These are phyloP conservation scores for Anacardium occidentale DNA, from an alignment of 345 rosid species.

Conservation along the genomic window DNA sequence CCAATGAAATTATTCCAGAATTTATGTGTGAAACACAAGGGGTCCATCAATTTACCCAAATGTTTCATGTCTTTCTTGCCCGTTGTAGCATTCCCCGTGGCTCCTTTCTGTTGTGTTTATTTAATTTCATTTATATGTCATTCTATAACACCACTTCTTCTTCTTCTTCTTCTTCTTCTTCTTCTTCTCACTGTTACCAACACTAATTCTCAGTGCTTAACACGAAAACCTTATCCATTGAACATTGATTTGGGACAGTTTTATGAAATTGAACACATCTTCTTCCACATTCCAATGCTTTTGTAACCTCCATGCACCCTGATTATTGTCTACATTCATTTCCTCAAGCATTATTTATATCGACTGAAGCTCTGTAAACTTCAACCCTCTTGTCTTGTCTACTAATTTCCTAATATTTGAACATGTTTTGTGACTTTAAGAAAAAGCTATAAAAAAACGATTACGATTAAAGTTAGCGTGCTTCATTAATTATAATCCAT, in stretches of 20 bases:
- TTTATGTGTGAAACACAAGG: constrained; percentile 5
- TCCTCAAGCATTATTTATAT: constrained; percentile 10
- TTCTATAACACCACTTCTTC: neutral
- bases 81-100: neutral
- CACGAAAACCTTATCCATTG: constrained; percentile 47
- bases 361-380: neutral
- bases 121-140: constrained; percentile 11
- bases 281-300: constrained; percentile 29
- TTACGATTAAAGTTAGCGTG: neutral
- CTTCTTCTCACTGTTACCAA: constrained; percentile 13
- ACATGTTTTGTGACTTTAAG: neutral
- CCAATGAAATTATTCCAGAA: constrained; percentile 5
- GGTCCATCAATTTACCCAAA: constrained; percentile 8
- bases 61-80: neutral
- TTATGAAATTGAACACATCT: constrained; percentile 2
- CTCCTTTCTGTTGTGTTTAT: neutral
- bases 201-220: constrained; percentile 24
- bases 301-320: constrained; percentile 22
- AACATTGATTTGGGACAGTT: constrained; percentile 28
- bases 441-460: neutral
- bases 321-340: constrained; percentile 42
- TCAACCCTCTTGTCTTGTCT: neutral
- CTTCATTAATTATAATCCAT: neutral
- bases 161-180: too few relatives aligned
- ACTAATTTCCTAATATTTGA: neutral